Conservation (phyloP, 2,329 filamentous ascomycete genomes). For the Tolypocladium pustulatum region DNA sequence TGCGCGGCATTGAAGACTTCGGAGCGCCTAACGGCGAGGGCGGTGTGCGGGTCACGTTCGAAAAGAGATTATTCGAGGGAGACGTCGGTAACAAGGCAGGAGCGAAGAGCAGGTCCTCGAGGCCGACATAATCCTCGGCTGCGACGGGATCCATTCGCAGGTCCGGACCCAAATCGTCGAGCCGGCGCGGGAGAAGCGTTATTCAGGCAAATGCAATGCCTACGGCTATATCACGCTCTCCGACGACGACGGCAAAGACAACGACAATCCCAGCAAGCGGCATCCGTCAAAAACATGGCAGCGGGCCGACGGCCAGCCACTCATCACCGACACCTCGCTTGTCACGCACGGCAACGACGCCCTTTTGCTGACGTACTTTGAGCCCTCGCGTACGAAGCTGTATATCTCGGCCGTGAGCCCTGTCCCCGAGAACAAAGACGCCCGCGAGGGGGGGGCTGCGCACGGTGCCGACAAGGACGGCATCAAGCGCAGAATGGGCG, state of each 20-base stretch:
- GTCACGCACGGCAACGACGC: slow-evolving; percentile 9
- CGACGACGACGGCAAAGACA: slow-evolving; percentile 1
- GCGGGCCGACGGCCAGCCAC: slow-evolving; percentile 8
- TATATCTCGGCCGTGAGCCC: slow-evolving; percentile 12
- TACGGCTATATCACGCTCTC: slow-evolving; percentile 10
- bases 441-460: slow-evolving; percentile 12
- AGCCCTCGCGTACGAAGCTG: slow-evolving; percentile 7
- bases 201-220: slow-evolving; percentile 18
- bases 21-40: not conserved
- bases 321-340: slow-evolving; percentile 11
- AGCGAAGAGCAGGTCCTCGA: slow-evolving; percentile 2
- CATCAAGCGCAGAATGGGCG: slow-evolving; percentile 7
- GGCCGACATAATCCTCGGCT: slow-evolving; percentile 20
- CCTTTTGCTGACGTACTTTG: slow-evolving; percentile 10
- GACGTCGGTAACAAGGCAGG: not conserved
- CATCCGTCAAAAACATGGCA: slow-evolving; percentile 1
- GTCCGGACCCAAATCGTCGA: slow-evolving; percentile 19
- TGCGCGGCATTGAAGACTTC: slow-evolving; percentile 7
- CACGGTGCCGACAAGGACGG: slow-evolving; percentile 10
- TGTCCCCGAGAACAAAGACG: slow-evolving; percentile 11
- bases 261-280: not conserved
- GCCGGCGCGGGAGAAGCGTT: slow-evolving; percentile 14
- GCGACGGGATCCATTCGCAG: slow-evolving; percentile 27
- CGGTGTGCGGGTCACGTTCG: slow-evolving; percentile 1
- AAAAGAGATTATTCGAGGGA: not conserved